Evolutionary conservation across 108 stramenopile species (phyloP), one percentile per base, ranked within the genome.

Genomic region (Parietichytrium sp.): DNA sequence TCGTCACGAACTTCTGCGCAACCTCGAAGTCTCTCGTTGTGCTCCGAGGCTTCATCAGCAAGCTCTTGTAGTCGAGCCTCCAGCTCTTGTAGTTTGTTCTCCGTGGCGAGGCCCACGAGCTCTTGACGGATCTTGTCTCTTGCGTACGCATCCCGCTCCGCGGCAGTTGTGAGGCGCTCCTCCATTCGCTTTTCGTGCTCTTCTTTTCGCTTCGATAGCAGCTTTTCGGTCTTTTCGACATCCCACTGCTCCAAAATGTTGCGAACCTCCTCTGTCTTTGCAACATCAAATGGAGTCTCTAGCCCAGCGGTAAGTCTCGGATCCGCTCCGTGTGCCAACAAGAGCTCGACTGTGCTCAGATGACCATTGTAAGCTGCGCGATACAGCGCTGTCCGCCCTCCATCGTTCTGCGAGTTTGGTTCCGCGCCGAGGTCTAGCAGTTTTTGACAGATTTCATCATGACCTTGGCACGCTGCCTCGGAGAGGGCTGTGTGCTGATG

Each of bases 401-500:
- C 47, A 49, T 87, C 86, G 45, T 47, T 81, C 27, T 79, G 47
- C 2, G 45, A 6, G 77, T 87, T 87, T 6, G 86, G 86, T 47
- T 87, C 84, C 30, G 86, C 86, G 51, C 86, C 86, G 16, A 55
- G 83, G 3, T 78, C 30, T 51, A 87, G 52, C 20, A 87, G 84
- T 18, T 84, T 79, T 15, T 16, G 29, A 6, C 82, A 78, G 27
- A 84, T 47, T 18, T 82, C 45, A 15, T 29, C 31, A 27, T 87
- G 86, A 15, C 86, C 86, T 47, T 87, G 86, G 15, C 47, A 29
- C 15, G 81, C 81, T 6, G 86, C 86, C 29, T 87, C 86, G 4
- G 81, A 82, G n/a, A 87, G 52, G n/a, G 86, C 84, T 18, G 86
- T 87, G 53, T 87, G 84, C 16, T 79, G 42, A 4, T 84, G 80